These are phyloP conservation scores for Debaryomycetaceae sp. DNA, from an alignment of 1,139 yeast genomes.

Conservation along the genomic window DNA sequence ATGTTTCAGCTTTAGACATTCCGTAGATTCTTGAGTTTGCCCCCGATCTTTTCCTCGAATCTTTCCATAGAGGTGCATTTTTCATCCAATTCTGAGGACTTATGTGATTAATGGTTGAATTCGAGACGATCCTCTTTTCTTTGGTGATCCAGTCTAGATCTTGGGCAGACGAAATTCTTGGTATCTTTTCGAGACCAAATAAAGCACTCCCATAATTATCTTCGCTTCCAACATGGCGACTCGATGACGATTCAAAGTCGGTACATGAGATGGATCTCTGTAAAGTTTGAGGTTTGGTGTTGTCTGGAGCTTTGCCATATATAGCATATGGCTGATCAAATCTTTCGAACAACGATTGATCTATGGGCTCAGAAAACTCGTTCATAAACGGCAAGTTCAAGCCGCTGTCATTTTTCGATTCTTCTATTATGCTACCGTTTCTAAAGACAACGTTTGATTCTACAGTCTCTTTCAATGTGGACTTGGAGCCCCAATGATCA, in stretches of 20 bases:
- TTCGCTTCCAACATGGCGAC: background rate
- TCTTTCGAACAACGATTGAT: slow-evolving; percentile 17
- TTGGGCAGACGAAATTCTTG: slow-evolving; percentile 11
- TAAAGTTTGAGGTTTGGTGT: background rate
- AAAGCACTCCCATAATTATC: slow-evolving; percentile 17
- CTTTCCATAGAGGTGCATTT: slow-evolving; percentile 21
- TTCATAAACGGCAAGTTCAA: slow-evolving; percentile 18
- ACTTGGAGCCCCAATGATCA: background rate
- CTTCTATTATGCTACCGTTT: background rate
- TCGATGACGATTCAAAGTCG: slow-evolving; percentile 3
- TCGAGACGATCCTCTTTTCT: slow-evolving; percentile 1
- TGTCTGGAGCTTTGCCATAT: background rate
- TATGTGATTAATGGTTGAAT: slow-evolving; percentile 17
- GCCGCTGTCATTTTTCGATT: slow-evolving; percentile 9
- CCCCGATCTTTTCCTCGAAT: slow-evolving; percentile 22
- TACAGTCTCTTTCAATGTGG: background rate
- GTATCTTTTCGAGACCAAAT: slow-evolving; percentile 32
- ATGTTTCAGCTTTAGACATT: slow-evolving; percentile 12
- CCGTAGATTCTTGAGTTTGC: slow-evolving; percentile 13
- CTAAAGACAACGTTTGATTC: background rate
- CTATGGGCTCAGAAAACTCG: slow-evolving; percentile 24
- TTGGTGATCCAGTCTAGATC: slow-evolving; percentile 1
- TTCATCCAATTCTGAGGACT: slow-evolving; percentile 33
- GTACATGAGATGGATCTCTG: background rate
- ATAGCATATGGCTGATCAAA: slow-evolving; percentile 19